Evolutionary conservation across 208 protist species (phyloP).

Genomic region (Naegleria gruberi): DNA sequence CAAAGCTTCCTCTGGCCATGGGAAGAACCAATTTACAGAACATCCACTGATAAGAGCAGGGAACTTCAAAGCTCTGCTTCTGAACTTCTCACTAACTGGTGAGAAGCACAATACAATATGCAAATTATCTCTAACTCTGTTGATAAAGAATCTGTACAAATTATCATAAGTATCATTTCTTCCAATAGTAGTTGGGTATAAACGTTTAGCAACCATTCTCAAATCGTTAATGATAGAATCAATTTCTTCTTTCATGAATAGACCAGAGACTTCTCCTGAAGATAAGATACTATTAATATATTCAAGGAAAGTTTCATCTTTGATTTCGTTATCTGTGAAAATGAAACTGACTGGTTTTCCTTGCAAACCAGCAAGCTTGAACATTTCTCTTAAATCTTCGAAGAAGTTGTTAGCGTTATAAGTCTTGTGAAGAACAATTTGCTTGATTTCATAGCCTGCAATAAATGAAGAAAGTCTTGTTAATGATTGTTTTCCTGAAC

Average conservation of each 20-base stretch:
- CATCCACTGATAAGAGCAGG: slow-evolving; percentile 89
- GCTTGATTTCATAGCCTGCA: slow-evolving; percentile 69
- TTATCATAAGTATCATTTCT: slow-evolving; percentile 89
- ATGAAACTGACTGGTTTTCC: slow-evolving; percentile 82
- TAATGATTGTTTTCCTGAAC: slow-evolving; percentile 81
- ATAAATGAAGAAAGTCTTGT: slow-evolving; percentile 74
- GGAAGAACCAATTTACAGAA: slow-evolving; percentile 97
- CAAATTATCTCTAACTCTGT: slow-evolving; percentile 85
- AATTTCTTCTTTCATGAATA: slow-evolving; percentile 93
- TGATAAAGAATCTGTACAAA: slow-evolving; percentile 93
- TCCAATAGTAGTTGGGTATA: slow-evolving; percentile 61
- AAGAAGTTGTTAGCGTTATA: slow-evolving; percentile 85
- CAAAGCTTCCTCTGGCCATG: slow-evolving; percentile 90
- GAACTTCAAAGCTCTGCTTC: slow-evolving; percentile 88
- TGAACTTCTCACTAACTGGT: slow-evolving; percentile 92
- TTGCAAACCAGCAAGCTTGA: slow-evolving; percentile 68
- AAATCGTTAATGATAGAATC: slow-evolving; percentile 90
- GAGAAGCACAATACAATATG: slow-evolving; percentile 96
- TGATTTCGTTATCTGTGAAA: slow-evolving; percentile 96
- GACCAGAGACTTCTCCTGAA: slow-evolving; percentile 86
- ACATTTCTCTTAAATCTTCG: slow-evolving; percentile 80
- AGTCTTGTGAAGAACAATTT: slow-evolving; percentile 77
- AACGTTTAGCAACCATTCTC: slow-evolving; percentile 83
- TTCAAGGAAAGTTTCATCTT: slow-evolving; percentile 93
- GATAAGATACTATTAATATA: slow-evolving; percentile 94